These are phyloP conservation scores for Pichia sp. DNA, from an alignment of 1,139 yeast species.

Conservation along the genomic window DNA sequence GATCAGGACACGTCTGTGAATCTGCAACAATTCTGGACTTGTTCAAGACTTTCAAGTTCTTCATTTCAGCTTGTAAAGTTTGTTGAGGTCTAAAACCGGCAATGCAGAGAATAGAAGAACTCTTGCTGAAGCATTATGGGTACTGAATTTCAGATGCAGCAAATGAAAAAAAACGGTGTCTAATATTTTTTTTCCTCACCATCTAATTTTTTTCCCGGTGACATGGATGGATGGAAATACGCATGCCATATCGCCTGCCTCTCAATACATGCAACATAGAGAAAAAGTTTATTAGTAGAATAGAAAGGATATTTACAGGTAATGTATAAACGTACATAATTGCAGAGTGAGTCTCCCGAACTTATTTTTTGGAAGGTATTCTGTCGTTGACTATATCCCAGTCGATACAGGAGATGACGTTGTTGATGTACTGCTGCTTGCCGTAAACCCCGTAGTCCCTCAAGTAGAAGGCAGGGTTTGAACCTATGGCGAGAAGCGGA, in stretches of 20 bases:
- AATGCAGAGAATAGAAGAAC: not conserved
- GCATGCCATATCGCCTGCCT: no score
- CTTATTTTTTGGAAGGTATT: constrained; percentile 28
- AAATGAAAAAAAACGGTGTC: not conserved
- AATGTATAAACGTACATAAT: not conserved
- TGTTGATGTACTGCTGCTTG: constrained; percentile 59
- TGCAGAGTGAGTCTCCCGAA: not conserved
- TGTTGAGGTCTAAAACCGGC: no score
- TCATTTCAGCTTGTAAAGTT: constrained; percentile 35
- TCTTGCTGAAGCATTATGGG: not conserved
- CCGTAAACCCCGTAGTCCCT: constrained; percentile 76
- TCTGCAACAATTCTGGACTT: constrained; percentile 44
- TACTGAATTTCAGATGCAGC: not conserved
- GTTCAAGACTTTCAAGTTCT: constrained; percentile 48
- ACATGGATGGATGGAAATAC: no score
- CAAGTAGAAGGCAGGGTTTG: constrained; percentile 63
- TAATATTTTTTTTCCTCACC: not conserved
- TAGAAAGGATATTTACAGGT: constrained; percentile 4
- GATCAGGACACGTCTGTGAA: constrained; percentile 57
- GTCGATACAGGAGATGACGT: constrained; percentile 67
- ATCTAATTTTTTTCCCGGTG: not conserved
- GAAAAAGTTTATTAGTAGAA: not conserved
- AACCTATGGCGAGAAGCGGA: constrained; percentile 68
- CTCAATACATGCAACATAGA: no score
- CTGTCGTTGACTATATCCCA: constrained; percentile 63